Evolutionary conservation across 768 basidiomycete genomes (phyloP).

Genomic region (Imleria badia): DNA sequence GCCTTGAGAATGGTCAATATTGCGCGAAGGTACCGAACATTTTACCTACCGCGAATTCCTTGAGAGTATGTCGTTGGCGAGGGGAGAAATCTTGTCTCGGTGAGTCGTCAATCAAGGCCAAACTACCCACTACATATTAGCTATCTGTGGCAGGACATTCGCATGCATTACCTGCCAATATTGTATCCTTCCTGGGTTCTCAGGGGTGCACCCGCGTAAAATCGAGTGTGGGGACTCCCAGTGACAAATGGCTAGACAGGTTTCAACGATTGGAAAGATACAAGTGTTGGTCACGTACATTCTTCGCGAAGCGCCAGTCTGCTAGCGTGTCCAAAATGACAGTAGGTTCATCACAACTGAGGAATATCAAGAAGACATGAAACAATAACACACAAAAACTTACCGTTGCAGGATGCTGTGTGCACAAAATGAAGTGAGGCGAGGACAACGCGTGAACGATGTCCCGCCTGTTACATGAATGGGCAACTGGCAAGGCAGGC

Average conservation of each 20-base stretch:
- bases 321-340: slow-evolving; percentile 73
- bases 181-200: slow-evolving; percentile 89
- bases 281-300: slow-evolving; percentile 47
- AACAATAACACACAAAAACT: background rate
- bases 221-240: slow-evolving; percentile 68
- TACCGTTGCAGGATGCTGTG: slow-evolving; percentile 83
- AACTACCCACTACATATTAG: slow-evolving; percentile 38
- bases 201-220: slow-evolving; percentile 90
- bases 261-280: background rate
- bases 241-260: slow-evolving; percentile 63
- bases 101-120: slow-evolving; percentile 82
- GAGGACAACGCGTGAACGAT: slow-evolving; percentile 41
- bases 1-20: slow-evolving; percentile 40
- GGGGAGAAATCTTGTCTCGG: slow-evolving; percentile 86
- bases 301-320: slow-evolving; percentile 89
- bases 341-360: slow-evolving; percentile 82
- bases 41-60: slow-evolving; percentile 78
- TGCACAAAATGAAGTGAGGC: slow-evolving; percentile 74
- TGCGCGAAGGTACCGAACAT: background rate
- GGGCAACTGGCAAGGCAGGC: background rate
- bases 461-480: slow-evolving; percentile 42
- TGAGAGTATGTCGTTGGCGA: slow-evolving; percentile 85
- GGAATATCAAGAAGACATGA: slow-evolving; percentile 1
- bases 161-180: slow-evolving; percentile 66
- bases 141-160: background rate